Base-by-base conservation (phyloP, 148 eudicot genomes). In the Camellia granthamiana region DNA sequence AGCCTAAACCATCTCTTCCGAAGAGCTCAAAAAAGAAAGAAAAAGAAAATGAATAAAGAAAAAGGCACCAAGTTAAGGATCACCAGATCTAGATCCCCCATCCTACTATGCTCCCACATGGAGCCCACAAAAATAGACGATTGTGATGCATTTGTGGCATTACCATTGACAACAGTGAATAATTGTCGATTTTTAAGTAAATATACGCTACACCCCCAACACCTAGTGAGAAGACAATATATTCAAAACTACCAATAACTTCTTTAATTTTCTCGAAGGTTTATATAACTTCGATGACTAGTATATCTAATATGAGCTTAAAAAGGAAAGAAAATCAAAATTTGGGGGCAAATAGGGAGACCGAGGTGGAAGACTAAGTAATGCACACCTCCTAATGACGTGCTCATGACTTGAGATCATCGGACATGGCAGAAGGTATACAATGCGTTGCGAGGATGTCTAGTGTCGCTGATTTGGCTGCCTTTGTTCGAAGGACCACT, bases 381-480 rank as follows among this genome's bases (percentile, higher is more conserved):
- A 44, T 46, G 15, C 13, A 21, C 13, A 59, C 6, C 68, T 58
- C 0, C 52, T n/a, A 30, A 64, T 42, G 19, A 72, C 41, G 13
- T 74, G 81, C 87, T 88, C 70, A 84, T n/a, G 82, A 51, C 67
- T 72, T 92, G 79, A 95, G 96, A 87, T 93, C 98, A 62, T 95
- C 98, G 0, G 98, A 95, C 88, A 89, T 93, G 75, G 97, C 96
- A 65, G 98, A 90, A 18, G 98, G 98, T 80, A 95, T 93, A 85
- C 97, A 95, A 60, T 95, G 96, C 54, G 96, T 95, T 1, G 88
- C 63, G n/a, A 95, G 93, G 71, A 95, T 90, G 81, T 94, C 97
- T 58, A 86, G 66, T 13, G 96, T 95, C 30, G 98, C 94, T 23
- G 90, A 93, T 87, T 95, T 95, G 42, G 98, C 98, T 7, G 89